Evolutionary conservation across 2,329 filamentous ascomycete species (phyloP).

Genomic region (Eurotiales sp.): DNA sequence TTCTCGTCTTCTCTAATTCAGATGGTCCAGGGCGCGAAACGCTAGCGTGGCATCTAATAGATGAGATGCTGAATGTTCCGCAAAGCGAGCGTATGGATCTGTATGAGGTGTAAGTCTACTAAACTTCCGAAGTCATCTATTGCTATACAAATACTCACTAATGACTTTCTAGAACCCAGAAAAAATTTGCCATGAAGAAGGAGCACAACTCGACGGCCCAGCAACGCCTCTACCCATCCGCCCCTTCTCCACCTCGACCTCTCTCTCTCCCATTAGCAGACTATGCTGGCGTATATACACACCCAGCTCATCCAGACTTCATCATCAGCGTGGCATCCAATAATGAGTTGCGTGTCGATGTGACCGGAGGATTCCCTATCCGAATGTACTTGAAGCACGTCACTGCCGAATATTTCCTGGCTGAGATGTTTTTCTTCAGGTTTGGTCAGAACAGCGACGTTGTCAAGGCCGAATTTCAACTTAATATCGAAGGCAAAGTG

Average conservation of each 20-base stretch:
- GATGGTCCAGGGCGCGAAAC: conserved; percentile 5
- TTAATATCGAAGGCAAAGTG: conserved; percentile 5
- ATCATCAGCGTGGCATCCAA: conserved; percentile 2
- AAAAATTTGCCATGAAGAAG: background rate
- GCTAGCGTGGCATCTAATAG: conserved; percentile 14
- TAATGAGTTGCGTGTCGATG: background rate
- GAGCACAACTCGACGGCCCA: conserved; percentile 3
- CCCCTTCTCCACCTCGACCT: conserved; percentile 1
- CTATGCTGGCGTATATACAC: conserved; percentile 6
- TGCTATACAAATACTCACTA: background rate
- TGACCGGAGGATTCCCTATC: conserved; percentile 3
- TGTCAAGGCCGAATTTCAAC: conserved; percentile 6
- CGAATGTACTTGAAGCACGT: conserved; percentile 6
- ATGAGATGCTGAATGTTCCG: conserved; percentile 11
- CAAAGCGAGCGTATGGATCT: conserved; percentile 11
- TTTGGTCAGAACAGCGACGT: background rate
- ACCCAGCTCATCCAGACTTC: conserved; percentile 7
- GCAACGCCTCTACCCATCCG: conserved; percentile 6
- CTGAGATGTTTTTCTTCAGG: conserved; percentile 6
- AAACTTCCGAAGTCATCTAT: background rate
- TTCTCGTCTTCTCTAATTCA: conserved; percentile 15
- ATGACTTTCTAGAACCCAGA: background rate
- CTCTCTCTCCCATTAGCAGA: conserved; percentile 1
- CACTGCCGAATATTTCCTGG: conserved; percentile 7
- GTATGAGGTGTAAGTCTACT: conserved; percentile 2